A percentile compares a stretch with the other conserved stretches of the same genome.
These are phyloP conservation scores for Fabrea salina DNA, from an alignment of 169 alveolate genomes.

Conservation along the genomic window DNA sequence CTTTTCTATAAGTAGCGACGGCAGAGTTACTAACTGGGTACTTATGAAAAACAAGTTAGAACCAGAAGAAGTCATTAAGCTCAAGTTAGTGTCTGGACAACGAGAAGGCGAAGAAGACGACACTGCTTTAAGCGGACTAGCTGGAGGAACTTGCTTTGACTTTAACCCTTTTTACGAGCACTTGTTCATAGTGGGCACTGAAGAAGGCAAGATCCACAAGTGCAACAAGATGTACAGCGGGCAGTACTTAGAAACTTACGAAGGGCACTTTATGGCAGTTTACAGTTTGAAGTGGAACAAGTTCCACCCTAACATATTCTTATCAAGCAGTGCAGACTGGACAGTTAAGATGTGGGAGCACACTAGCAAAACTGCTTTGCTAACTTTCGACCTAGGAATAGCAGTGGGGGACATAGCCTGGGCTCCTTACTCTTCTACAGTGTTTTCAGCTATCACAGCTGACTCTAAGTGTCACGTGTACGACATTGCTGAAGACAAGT, in stretches of 20 bases:
- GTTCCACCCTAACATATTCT: conserved; percentile 89
- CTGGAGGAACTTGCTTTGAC: conserved; percentile 91
- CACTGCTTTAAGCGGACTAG: conserved; percentile 68
- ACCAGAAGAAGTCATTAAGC: conserved; percentile 87
- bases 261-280: conserved; percentile 93
- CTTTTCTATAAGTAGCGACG: conserved; percentile 90
- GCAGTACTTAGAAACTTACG: conserved; percentile 87
- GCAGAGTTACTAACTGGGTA: conserved; percentile 92
- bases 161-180: conserved; percentile 85
- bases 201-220: conserved; percentile 92
- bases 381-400: conserved; percentile 88
- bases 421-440: conserved; percentile 93
- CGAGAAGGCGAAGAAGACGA: conserved; percentile 65
- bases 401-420: conserved; percentile 93
- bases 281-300: conserved; percentile 92
- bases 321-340: conserved; percentile 94
- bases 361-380: conserved; percentile 74
- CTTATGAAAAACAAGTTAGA: conserved; percentile 91
- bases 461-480: conserved; percentile 85
- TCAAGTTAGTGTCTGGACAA: conserved; percentile 66
- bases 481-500: conserved; percentile 79
- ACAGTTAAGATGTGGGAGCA: conserved; percentile 93
- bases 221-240: conserved; percentile 92
- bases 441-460: conserved; percentile 89
- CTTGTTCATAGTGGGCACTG: conserved; percentile 92